Base-by-base conservation (phyloP, 768 basidiomycete genomes). In the Mycena olivaceomarginata region DNA sequence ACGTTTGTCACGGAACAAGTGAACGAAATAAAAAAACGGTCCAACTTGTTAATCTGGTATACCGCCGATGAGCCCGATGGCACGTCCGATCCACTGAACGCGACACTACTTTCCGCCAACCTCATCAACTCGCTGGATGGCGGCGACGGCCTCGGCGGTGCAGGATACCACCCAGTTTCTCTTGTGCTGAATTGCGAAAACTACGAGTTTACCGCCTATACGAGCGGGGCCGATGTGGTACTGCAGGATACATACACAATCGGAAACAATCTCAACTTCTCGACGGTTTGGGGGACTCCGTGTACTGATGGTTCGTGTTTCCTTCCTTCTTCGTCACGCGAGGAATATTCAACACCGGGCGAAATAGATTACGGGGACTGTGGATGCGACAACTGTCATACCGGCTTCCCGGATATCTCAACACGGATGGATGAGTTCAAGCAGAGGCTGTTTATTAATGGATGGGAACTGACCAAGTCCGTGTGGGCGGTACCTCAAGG, bases 401-500 rank as follows among this genome's bases (percentile, higher is more conserved):
- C 94, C 2, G 85, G 84, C n/a, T 94, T 95, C 79, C 90, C 92
- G 75, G 95, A 96, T 80, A 92, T 96, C 68, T 90, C 92, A 13
- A 88, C 87, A 0, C 88, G 95, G 43, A 91, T 95, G 87, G 92
- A 94, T 66, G 89, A 93, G 74, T 95, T 93, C 84, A 85, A 85
- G 64, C 85, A 92, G 65, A 88, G 94, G 25, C 80, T 93, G 18
- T 89, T 91, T 75, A 87, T 90, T 64, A 90, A 93, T 77, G 94
- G 93, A 2, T 94, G 94, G 92, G 92, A 93, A 77, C 86, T 91
- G 13, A 91, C 89, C 7, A 93, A 94, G 82, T 90, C 93, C 1
- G 89, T 95, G 0, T 96, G 95, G 96, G 92, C 93, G 2, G 95
- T 96, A 1, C 94, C 95, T 0, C 95, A 96, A 83, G 95, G 90